phyloP scores from a whole-genome alignment of 768 basidiomycete genomes.

The Phaeotremella skinneri region DNA sequence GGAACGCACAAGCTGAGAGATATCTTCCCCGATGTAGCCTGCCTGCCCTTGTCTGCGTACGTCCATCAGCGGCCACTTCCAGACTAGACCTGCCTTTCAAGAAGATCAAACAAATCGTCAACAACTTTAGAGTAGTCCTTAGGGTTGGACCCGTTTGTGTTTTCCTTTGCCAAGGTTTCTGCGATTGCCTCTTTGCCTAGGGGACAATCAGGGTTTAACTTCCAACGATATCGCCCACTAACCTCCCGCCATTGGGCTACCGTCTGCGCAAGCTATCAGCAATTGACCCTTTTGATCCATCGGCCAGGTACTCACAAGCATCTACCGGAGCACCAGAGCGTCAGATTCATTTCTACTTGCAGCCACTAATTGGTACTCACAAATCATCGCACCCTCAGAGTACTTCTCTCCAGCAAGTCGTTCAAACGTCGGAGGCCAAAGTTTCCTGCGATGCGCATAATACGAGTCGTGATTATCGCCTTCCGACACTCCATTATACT shows the following conservation, averaged over 20 bases:
- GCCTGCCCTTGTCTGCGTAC: slow-evolving; percentile 14
- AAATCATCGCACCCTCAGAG: slow-evolving; percentile 15
- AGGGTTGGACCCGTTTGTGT: background rate
- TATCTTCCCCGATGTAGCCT: slow-evolving; percentile 20
- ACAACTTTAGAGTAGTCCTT: background rate
- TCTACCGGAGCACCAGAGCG: background rate
- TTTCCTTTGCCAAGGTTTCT: background rate
- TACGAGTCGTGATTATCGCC: slow-evolving; percentile 21
- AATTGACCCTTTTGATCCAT: background rate
- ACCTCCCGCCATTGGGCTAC: slow-evolving; percentile 15
- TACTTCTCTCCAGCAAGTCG: slow-evolving; percentile 17
- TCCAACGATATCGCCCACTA: too few relatives aligned
- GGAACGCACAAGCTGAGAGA: slow-evolving; percentile 14
- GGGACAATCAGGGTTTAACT: background rate
- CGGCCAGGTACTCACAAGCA: slow-evolving; percentile 3
- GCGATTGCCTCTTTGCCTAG: slow-evolving; percentile 16
- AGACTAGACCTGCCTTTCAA: slow-evolving; percentile 4
- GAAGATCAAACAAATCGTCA: slow-evolving; percentile 6
- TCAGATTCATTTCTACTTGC: background rate
- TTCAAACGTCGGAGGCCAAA: slow-evolving; percentile 19
- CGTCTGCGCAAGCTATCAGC: background rate
- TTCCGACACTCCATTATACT: slow-evolving; percentile 16
- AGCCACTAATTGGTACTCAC: slow-evolving; percentile 4
- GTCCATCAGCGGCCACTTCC: background rate
- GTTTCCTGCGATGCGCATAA: slow-evolving; percentile 12